phyloP scores from a whole-genome alignment of 495 filamentous ascomycete genomes.

The Penicillium argentinense region DNA sequence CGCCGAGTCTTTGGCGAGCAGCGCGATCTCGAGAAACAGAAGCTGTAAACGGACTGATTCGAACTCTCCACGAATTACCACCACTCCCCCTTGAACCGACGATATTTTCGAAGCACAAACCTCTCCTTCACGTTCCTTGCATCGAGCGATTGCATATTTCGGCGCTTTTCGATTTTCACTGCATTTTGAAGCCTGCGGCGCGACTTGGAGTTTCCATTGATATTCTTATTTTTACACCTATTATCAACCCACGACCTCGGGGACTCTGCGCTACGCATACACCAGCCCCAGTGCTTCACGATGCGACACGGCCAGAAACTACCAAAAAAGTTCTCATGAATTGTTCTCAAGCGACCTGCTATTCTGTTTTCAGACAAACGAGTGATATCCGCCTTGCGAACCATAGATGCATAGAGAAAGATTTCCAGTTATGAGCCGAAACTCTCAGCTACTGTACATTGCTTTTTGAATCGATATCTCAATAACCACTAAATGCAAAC shows the following conservation, averaged over 20 bases:
- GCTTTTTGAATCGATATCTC: slow-evolving; percentile 1
- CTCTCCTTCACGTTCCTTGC: slow-evolving; percentile 14
- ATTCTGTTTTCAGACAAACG: slow-evolving; percentile 1
- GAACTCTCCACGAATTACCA: neutral
- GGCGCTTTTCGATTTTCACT: slow-evolving; percentile 22
- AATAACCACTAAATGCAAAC: too few relatives aligned
- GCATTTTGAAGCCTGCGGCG: slow-evolving; percentile 31
- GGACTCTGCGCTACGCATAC: slow-evolving; percentile 11
- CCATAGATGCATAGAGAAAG: slow-evolving; percentile 15
- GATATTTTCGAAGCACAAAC: slow-evolving; percentile 3
- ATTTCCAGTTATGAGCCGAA: neutral
- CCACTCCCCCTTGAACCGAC: neutral
- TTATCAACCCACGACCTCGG: slow-evolving; percentile 1
- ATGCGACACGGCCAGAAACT: slow-evolving; percentile 15
- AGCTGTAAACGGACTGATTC: slow-evolving; percentile 19
- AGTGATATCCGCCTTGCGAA: slow-evolving; percentile 13
- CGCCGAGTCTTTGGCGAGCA: slow-evolving; percentile 89
- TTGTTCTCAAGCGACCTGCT: slow-evolving; percentile 9
- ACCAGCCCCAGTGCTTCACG: slow-evolving; percentile 8
- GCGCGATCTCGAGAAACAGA: slow-evolving; percentile 58
- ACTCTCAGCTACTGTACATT: neutral
- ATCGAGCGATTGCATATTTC: slow-evolving; percentile 39
- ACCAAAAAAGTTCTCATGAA: slow-evolving; percentile 18
- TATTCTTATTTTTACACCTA: slow-evolving; percentile 5
- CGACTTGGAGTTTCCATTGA: slow-evolving; percentile 28